Conservation (phyloP, 2,329 filamentous ascomycete genomes). For the Neocucurbitaria cava region DNA sequence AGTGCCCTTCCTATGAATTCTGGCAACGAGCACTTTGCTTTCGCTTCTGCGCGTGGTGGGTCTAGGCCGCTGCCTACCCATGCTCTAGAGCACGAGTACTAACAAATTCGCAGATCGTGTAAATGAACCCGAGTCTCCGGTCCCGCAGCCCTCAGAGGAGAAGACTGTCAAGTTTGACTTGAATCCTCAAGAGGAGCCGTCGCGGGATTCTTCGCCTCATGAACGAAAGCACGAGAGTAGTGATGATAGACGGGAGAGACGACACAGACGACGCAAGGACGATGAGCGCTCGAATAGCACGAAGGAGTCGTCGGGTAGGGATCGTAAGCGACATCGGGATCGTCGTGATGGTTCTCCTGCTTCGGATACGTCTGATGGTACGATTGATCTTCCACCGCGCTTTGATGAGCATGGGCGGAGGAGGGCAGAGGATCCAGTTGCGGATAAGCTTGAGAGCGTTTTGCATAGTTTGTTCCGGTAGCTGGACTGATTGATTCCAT, state of each 20-base stretch:
- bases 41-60: constrained; percentile 42
- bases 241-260: constrained; percentile 8
- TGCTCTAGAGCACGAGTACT: constrained; percentile 10
- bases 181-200: constrained; percentile 36
- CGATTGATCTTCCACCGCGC: constrained; percentile 46
- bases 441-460: constrained; percentile 44
- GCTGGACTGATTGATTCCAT: no score
- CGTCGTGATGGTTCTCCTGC: constrained; percentile 33
- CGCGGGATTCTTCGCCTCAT: constrained; percentile 22
- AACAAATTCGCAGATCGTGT: constrained; percentile 31
- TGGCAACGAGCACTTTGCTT: constrained; percentile 34
- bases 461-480: constrained; percentile 39
- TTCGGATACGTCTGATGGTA: constrained; percentile 40
- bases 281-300: constrained; percentile 24
- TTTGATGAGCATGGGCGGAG: constrained; percentile 44
- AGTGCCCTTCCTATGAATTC: constrained; percentile 50
- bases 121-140: constrained; percentile 18
- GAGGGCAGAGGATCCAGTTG: constrained; percentile 42
- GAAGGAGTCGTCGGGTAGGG: constrained; percentile 23
- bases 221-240: constrained; percentile 7
- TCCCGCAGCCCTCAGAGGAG: constrained; percentile 25
- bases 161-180: constrained; percentile 52
- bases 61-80: constrained; percentile 38
- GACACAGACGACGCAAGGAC: constrained; percentile 15
- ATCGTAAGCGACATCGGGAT: constrained; percentile 24